Conservation (phyloP, 2,329 filamentous ascomycete genomes). For the Penicillium sp. region DNA sequence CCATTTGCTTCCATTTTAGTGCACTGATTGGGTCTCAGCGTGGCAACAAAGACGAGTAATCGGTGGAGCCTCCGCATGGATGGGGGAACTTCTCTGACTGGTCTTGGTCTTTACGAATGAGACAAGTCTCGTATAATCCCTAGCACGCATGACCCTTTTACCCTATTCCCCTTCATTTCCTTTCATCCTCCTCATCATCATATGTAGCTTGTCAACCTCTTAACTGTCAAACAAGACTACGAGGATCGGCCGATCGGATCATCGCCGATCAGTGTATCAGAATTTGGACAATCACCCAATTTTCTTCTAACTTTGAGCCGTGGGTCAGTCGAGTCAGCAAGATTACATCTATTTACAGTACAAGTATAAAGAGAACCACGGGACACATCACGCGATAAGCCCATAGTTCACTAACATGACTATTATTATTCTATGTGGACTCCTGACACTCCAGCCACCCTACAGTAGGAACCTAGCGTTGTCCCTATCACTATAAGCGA, state of each 20-base stretch:
- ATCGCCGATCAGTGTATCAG: background rate
- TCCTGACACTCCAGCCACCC: background rate
- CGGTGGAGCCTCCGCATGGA: slow-evolving; percentile 13
- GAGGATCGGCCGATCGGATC: slow-evolving; percentile 10
- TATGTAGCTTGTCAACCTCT: no score
- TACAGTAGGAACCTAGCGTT: background rate
- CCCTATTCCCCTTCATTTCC: background rate
- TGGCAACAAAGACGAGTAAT: slow-evolving; percentile 7
- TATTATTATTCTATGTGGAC: background rate
- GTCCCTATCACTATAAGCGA: slow-evolving; percentile 3
- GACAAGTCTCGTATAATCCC: slow-evolving; percentile 2
- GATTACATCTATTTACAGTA: background rate
- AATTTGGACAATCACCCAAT: background rate
- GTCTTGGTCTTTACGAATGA: slow-evolving; percentile 3
- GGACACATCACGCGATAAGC: background rate
- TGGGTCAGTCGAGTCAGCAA: background rate
- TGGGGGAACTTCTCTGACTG: slow-evolving; percentile 11
- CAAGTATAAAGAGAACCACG: no score
- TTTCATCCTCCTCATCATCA: no score
- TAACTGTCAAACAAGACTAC: background rate
- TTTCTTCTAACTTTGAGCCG: background rate
- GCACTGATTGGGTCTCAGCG: slow-evolving; percentile 7
- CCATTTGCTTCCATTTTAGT: background rate
- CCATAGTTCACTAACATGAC: background rate
- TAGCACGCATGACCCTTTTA: background rate